Percentiles rank a stretch among this genome's conserved stretches.
Evolutionary conservation across 768 basidiomycete genomes (phyloP).

Genomic region (Naganishia antarctica): DNA sequence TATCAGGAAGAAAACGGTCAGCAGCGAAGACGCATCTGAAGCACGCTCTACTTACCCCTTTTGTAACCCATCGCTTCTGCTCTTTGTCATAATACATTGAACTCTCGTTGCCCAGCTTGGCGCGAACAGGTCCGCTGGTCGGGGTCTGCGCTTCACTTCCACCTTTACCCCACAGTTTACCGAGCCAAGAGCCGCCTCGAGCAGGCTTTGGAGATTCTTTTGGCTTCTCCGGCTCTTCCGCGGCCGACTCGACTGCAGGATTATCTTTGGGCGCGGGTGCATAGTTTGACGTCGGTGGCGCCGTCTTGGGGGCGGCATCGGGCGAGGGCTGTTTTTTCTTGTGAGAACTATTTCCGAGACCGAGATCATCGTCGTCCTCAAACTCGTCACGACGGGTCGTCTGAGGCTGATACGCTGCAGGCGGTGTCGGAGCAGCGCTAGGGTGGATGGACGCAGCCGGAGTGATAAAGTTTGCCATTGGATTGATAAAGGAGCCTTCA

Average conservation of each 20-base stretch:
- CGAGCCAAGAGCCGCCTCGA: conserved; percentile 59
- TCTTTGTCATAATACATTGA: conserved; percentile 91
- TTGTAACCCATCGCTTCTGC: conserved; percentile 93
- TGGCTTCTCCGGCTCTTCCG: conserved; percentile 3
- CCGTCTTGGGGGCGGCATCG: conserved; percentile 32
- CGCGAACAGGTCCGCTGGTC: conserved; percentile 68
- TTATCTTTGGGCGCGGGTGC: conserved; percentile 40
- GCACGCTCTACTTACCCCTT: conserved; percentile 57
- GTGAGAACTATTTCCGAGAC: conserved; percentile 70
- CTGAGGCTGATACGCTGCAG: conserved; percentile 10
- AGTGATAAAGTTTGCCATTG: conserved; percentile 36
- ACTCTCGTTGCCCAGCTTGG: conserved; percentile 85
- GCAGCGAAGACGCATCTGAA: too few species aligned
- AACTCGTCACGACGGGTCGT: conserved; percentile 48
- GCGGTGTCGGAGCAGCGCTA: conserved; percentile 8
- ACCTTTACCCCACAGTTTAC: conserved; percentile 69
- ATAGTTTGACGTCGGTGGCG: conserved; percentile 40
- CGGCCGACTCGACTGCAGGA: conserved; percentile 25
- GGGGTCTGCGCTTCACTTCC: conserved; percentile 53
- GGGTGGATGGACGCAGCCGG: conserved; percentile 9
- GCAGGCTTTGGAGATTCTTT: conserved; percentile 12
- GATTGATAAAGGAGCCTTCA: conserved; percentile 36
- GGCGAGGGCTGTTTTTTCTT: conserved; percentile 32
- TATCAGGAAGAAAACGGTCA: conserved; percentile 7
- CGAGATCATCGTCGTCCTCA: conserved; percentile 81